These are phyloP conservation scores for Theileria luwenshuni DNA, from an alignment of 169 alveolate genomes.

Conservation along the genomic window DNA sequence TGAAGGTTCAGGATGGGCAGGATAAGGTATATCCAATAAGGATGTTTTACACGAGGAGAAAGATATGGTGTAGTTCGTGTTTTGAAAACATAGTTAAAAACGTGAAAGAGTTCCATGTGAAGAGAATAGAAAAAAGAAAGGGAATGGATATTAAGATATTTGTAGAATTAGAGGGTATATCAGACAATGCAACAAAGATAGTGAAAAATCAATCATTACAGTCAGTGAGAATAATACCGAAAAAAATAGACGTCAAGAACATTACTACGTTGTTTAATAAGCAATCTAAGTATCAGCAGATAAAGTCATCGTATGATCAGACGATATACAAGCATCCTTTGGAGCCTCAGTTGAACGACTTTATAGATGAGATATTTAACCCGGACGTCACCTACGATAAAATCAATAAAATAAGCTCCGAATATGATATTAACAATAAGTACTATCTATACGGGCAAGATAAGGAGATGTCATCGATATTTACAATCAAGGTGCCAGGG, in stretches of 20 bases:
- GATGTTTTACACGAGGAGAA: constrained; percentile 65
- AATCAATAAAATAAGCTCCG: constrained; percentile 9
- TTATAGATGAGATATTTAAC: constrained; percentile 25
- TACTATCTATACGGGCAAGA: constrained; percentile 26
- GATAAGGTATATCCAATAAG: constrained; percentile 64
- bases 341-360: neutral
- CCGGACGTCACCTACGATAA: constrained; percentile 7
- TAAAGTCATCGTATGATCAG: constrained; percentile 7
- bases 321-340: constrained; percentile 12
- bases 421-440: constrained; percentile 13
- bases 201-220: constrained; percentile 25
- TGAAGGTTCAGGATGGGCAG: constrained; percentile 21
- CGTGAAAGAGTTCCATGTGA: constrained; percentile 21
- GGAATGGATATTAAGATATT: constrained; percentile 21
- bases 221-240: constrained; percentile 55
- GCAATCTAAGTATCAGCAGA: neutral
- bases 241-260: constrained; percentile 8
- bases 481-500: constrained; percentile 14
- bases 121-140: constrained; percentile 7
- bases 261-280: constrained; percentile 14
- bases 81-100: constrained; percentile 28
- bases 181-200: constrained; percentile 30
- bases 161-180: constrained; percentile 42
- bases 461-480: constrained; percentile 1
- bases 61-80: constrained; percentile 72